Percentiles rank a stretch among this genome's conserved stretches.
Conservation (phyloP, 805 yeast genomes). For the Wickerhamiella sorbophila region DNA sequence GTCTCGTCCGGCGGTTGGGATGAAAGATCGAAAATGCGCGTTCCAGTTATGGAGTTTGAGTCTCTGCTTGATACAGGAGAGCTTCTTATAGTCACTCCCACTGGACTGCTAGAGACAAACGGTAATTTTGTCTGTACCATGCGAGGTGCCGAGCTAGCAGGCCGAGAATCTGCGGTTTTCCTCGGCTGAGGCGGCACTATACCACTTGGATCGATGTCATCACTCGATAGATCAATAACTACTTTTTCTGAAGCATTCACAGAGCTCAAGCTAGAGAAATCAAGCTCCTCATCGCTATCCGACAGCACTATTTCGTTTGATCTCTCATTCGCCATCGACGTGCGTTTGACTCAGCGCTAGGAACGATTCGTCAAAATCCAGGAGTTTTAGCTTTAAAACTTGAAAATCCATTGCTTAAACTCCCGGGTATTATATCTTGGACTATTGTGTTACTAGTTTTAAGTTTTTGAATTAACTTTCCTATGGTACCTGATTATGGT, state of each 20-base stretch:
- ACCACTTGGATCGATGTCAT: not conserved
- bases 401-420: too few relatives aligned
- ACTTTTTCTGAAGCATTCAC: not conserved
- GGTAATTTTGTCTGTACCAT: not conserved
- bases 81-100: not conserved
- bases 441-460: too few relatives aligned
- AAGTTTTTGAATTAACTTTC: too few relatives aligned
- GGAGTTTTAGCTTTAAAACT: too few relatives aligned
- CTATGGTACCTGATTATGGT: too few relatives aligned
- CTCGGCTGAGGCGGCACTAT: not conserved
- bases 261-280: not conserved
- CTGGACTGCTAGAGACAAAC: not conserved
- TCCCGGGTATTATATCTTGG: too few relatives aligned
- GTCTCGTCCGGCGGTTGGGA: not conserved
- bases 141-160: not conserved
- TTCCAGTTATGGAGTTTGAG: not conserved
- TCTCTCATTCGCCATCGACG: not conserved
- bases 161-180: not conserved
- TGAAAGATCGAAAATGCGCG: constrained; percentile 1
- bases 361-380: too few relatives aligned
- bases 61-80: not conserved
- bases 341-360: too few relatives aligned
- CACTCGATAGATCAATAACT: not conserved
- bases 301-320: not conserved
- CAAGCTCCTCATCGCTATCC: not conserved